Evolutionary conservation across 2,329 filamentous ascomycete species (phyloP), one percentile per base, ranked within the genome.

Genomic region (Aciculosporium take): DNA sequence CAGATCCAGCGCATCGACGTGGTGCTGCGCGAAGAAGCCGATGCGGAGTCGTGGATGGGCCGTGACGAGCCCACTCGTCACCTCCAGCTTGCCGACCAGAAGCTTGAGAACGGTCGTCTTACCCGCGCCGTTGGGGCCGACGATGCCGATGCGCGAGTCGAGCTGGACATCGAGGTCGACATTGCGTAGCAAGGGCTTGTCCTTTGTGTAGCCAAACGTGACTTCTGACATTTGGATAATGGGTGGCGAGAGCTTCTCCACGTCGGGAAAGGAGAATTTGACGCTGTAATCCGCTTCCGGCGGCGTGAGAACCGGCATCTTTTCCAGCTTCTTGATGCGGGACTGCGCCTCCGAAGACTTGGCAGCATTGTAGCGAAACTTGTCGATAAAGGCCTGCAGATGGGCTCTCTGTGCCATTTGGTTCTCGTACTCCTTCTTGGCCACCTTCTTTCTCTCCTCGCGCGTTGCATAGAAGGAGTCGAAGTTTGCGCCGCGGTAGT

Each of bases 271-370:
- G 52, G 81, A 84, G 75, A 98, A 98, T 57, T 94, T 84, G 45
- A 98, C 91, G 41, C 76, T 86, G 70, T 98, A 98, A 62, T 94
- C 89, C 45, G 79, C 78, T 67, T 98, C 91, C 5, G 91, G 93
- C 1, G 88, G 61, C 53, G 94, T 83, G 40, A 98, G 73, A 1
- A 94, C 69, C 2, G 93, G 91, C 85, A 98, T 95, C 56, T 84
- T 86, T 63, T 98, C 93, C 47, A 98, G 71, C 61, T 98, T 98
- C 74, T 98, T 98, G 74, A 98, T 96, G 56, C 91, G 81, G 1
- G 89, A 96, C 59, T 98, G 91, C 1, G 91, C 91, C 69, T 98
- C 91, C 7, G 89, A 94, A 1, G 91, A 95, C 63, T 98, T 98
- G 56, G 89, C 91, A 23, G 91, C 91, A 58, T 98, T 98, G 73